phyloP scores from a whole-genome alignment of 164 flowering plant genomes.

The Magnolia kwangsiensis region DNA sequence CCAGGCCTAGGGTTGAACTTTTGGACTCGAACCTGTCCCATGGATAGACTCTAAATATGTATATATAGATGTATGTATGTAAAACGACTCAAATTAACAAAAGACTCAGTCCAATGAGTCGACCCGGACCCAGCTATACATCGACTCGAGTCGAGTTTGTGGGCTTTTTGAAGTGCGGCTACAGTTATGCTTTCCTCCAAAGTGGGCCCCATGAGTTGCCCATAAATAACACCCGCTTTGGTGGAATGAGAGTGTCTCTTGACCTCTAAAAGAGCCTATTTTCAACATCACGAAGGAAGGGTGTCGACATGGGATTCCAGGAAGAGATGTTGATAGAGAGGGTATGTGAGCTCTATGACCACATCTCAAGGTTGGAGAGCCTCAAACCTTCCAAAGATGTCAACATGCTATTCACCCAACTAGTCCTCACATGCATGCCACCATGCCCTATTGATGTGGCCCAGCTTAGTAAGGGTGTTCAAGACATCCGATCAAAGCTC shows the following conservation, averaged over 20 bases:
- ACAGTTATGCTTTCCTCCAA: no score
- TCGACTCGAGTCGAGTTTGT: no score
- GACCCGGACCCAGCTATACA: no score
- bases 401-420: conserved; percentile 76
- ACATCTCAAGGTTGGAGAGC: conserved; percentile 62
- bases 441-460: conserved; percentile 63
- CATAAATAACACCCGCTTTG: conserved; percentile 34
- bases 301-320: conserved; percentile 81
- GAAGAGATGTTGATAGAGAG: conserved; percentile 50
- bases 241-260: not conserved
- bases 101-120: no score
- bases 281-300: conserved; percentile 26
- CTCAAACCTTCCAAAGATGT: conserved; percentile 81
- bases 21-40: no score
- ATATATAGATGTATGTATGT: no score
- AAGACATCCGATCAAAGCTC: conserved; percentile 58
- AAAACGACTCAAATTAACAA: no score
- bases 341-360: conserved; percentile 55
- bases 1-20: no score
- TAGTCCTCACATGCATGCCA: conserved; percentile 78
- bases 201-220: conserved; percentile 27
- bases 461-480: conserved; percentile 41
- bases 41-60: no score
- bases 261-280: conserved; percentile 2
- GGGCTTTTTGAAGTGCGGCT: no score